Base-by-base conservation (phyloP, 2,329 filamentous ascomycete genomes). In the Fusarium albidum region DNA sequence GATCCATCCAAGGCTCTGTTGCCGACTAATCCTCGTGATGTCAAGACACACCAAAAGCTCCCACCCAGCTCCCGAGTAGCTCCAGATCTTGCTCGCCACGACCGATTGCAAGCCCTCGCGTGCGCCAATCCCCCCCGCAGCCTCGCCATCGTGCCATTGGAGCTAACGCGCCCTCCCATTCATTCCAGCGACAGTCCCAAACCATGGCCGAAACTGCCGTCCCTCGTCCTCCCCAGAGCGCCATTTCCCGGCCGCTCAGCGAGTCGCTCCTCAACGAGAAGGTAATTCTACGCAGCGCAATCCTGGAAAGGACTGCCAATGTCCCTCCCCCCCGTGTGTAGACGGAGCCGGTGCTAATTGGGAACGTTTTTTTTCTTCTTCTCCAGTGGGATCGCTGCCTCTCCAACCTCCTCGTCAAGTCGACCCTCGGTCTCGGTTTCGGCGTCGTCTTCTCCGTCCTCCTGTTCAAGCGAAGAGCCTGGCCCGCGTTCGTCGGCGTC, bases 181-280 rank as follows among this genome's bases (percentile, higher is more conserved):
- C 40, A 55, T 14, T 33, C 39, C 61, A 56, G 21, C 7, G 54
- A 54, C 53, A 39, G 14, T 26, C 51, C 71, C n/a, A n/a, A n/a
- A 77, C 66, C 69, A 86, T 86, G 83, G 75, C 83, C 67, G 81
- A 83, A 69, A 79, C 79, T 81, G 66, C 69, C 54, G 65, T 70
- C 57, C 59, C 66, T 59, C 68, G 69, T 72, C 77, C 84, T 69
- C 76, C 82, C 63, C 82, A 86, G 68, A 82, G 83, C 75, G 82
- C 85, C 62, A 83, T 90, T 73, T 83, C 89, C 75, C 86, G 91
- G 77, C 94, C 95, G 62, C 90, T 97, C 79, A 98, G 94, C 83
- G 95, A 99, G 83, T 91, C 94, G 72, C 87, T 99, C 70, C 86
- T 99, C 73, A 98, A 98, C 79, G 95, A 99, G 81, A 99, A 99